Percentiles rank a stretch among this genome's conserved stretches.
phyloP scores from a whole-genome alignment of 2,329 filamentous ascomycete species.

The Botrytis fragariae region DNA sequence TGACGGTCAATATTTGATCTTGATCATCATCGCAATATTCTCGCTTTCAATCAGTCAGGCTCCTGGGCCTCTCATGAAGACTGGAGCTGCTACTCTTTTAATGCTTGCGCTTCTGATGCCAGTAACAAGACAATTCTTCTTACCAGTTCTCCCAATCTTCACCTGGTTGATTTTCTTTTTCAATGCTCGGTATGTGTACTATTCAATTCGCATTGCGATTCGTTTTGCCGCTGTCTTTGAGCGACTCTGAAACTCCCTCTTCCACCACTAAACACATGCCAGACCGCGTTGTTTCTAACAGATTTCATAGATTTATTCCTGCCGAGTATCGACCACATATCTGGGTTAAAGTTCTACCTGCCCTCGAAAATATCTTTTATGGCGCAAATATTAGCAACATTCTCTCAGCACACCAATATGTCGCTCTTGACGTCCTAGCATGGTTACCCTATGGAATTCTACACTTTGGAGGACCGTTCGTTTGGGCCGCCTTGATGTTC shows the following conservation, averaged over 20 bases:
- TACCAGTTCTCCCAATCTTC: constrained; percentile 81
- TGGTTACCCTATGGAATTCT: constrained; percentile 92
- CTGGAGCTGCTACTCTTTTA: constrained; percentile 64
- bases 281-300: constrained; percentile 14
- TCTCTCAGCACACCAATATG: constrained; percentile 82
- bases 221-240: constrained; percentile 6
- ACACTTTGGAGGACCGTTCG: constrained; percentile 82
- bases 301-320: constrained; percentile 72
- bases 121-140: constrained; percentile 83
- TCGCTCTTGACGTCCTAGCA: constrained; percentile 79
- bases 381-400: constrained; percentile 96
- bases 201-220: background rate
- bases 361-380: constrained; percentile 94
- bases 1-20: constrained; percentile 79
- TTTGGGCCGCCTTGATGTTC: constrained; percentile 78
- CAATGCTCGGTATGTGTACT: constrained; percentile 59
- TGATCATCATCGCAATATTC: constrained; percentile 75
- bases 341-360: constrained; percentile 91
- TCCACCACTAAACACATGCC: constrained; percentile 16
- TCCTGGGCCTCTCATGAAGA: constrained; percentile 76
- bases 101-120: constrained; percentile 74
- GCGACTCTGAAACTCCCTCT: constrained; percentile 19
- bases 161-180: constrained; percentile 91
- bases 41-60: constrained; percentile 77
- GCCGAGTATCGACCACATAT: constrained; percentile 86